A percentile compares a stretch with the other conserved stretches of the same genome.
These are phyloP conservation scores for Talaromyces marneffei DNA, from an alignment of 2,329 filamentous ascomycete genomes.

Conservation along the genomic window DNA sequence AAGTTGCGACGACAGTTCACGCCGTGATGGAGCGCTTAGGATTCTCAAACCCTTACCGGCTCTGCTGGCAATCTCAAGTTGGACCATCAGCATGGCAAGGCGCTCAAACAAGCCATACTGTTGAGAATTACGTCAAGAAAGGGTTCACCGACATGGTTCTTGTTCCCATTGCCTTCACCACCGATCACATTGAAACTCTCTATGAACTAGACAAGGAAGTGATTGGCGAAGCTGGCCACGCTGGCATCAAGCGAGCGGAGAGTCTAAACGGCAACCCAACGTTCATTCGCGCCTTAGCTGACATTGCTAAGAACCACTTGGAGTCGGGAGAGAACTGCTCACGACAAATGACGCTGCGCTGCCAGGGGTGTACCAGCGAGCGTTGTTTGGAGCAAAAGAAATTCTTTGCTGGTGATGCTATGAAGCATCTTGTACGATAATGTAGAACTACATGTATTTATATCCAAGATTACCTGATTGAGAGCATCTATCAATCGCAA, in stretches of 20 bases:
- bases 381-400: constrained; percentile 69
- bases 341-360: constrained; percentile 80
- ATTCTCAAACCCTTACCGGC: constrained; percentile 82
- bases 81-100: constrained; percentile 93
- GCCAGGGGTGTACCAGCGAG: constrained; percentile 88
- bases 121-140: constrained; percentile 81
- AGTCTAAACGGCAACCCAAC: constrained; percentile 84
- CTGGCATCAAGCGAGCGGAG: constrained; percentile 82
- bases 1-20: constrained; percentile 92
- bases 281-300: constrained; percentile 84
- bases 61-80: constrained; percentile 98
- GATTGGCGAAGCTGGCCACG: constrained; percentile 71
- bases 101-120: constrained; percentile 83
- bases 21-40: constrained; percentile 91
- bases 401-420: constrained; percentile 52
- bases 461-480: no score
- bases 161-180: constrained; percentile 95
- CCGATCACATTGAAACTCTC: constrained; percentile 97
- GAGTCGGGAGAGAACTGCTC: constrained; percentile 66
- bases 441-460: neutral
- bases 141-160: constrained; percentile 87
- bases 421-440: constrained; percentile 30
- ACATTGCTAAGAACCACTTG: constrained; percentile 77
- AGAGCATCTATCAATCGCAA: neutral
- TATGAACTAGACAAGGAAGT: constrained; percentile 93